Evolutionary conservation across 148 eudicot species (phyloP), one percentile per base, ranked within the genome.

Genomic region (Diospyros lotus): DNA sequence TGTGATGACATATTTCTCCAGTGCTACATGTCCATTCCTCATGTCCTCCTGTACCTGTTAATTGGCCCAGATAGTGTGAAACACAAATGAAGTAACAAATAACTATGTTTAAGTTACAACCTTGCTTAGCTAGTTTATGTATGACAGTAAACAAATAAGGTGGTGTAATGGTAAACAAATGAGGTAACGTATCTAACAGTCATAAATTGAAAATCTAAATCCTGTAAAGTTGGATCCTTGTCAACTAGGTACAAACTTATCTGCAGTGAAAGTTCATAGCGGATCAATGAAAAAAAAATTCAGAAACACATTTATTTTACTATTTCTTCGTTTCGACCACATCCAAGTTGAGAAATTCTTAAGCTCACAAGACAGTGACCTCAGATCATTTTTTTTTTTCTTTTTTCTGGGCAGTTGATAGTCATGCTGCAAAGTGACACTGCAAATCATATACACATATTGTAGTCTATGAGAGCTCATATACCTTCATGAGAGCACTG

Each of bases 1-100:
- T 64, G 93, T 93, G 78, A 95, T 95, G 73, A 92, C 84, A 78
- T 89, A 95, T 79, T 95, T 91, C 69, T 95, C 99, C 73, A 95
- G 87, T 53, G 88, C 85, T 72, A 95, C 81, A 84, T 89, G 86
- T 62, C 99, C 99, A 60, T 88, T 91, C 81, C 94, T 89, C 97
- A 91, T 90, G 59, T 95, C 90, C 80, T 89, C 93, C 82, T 90
- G 92, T 70, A 93, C 91, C 99, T 95, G 93, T 75, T 14, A 62
- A 59, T 10, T 51, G 39, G 54, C 53, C 71, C 9, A 77, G 59
- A 76, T 39, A 42, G 69, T 68, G 69, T 68, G 71, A 58, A 68
- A 75, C 62, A 55, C 4, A 65, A 43, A 54, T 62, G 44, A 2
- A 13, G n/a, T 7, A 6, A 62, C 4, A 40, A 65, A 66, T 43